Evolutionary conservation across 2,329 filamentous ascomycete species (phyloP).

Genomic region (Fusarium algeriense): DNA sequence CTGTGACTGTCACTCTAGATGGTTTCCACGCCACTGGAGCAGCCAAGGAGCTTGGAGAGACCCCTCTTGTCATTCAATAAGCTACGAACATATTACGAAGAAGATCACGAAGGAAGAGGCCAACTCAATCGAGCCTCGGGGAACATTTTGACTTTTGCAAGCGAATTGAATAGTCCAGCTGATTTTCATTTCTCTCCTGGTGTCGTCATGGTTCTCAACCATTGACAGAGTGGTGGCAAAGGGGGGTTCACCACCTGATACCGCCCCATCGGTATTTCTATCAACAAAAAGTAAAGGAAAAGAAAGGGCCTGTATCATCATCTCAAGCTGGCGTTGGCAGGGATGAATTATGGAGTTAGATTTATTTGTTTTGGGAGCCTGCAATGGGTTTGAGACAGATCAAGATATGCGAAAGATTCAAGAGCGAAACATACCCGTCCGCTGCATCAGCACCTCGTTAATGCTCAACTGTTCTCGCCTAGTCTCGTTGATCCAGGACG

Average conservation of each 20-base stretch:
- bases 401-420: slow-evolving; percentile 26
- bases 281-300: slow-evolving; percentile 17
- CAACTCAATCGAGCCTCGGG: not conserved
- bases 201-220: slow-evolving; percentile 1
- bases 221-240: slow-evolving; percentile 1
- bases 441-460: slow-evolving; percentile 25
- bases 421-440: slow-evolving; percentile 25
- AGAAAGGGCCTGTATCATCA: slow-evolving; percentile 39
- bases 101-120: not conserved
- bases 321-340: slow-evolving; percentile 43
- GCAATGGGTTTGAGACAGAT: slow-evolving; percentile 31
- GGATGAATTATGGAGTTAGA: slow-evolving; percentile 40
- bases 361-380: slow-evolving; percentile 26
- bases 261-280: slow-evolving; percentile 4
- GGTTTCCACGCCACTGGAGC: slow-evolving; percentile 76
- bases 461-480: slow-evolving; percentile 33
- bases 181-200: slow-evolving; percentile 15
- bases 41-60: slow-evolving; percentile 51
- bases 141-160: slow-evolving; percentile 34
- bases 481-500: slow-evolving; percentile 29
- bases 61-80: slow-evolving; percentile 44
- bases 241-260: not conserved
- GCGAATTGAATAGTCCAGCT: slow-evolving; percentile 29
- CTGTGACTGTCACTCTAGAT: slow-evolving; percentile 86
- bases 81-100: not conserved